phyloP scores from a whole-genome alignment of 305 asterid genomes.

The Fraxinus dipetala region DNA sequence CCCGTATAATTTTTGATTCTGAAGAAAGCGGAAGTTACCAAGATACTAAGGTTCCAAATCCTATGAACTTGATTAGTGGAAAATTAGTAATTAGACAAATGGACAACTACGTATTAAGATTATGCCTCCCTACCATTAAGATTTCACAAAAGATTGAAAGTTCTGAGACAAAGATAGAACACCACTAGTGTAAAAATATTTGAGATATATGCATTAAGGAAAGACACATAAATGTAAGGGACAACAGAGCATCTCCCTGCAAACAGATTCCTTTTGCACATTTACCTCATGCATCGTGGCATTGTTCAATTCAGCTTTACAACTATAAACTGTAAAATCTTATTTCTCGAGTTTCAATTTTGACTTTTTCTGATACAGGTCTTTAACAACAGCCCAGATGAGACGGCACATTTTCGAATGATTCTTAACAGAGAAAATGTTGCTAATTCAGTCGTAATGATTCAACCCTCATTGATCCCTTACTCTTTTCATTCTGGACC shows the following conservation, averaged over 20 bases:
- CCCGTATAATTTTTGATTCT: background rate
- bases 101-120: background rate
- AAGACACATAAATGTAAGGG: background rate
- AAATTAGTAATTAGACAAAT: background rate
- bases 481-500: constrained; percentile 91
- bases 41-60: background rate
- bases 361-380: constrained; percentile 47
- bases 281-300: background rate
- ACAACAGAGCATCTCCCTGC: background rate
- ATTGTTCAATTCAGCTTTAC: background rate
- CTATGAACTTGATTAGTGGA: background rate
- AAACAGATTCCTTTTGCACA: background rate
- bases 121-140: background rate
- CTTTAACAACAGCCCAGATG: constrained; percentile 97
- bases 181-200: background rate
- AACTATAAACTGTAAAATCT: background rate
- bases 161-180: background rate
- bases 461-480: constrained; percentile 95
- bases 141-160: background rate
- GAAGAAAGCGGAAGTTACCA: background rate
- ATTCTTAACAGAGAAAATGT: constrained; percentile 87
- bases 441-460: constrained; percentile 94
- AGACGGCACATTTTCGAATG: constrained; percentile 95
- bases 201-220: background rate
- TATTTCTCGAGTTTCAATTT: constrained; percentile 22